Percentiles rank a stretch among this genome's conserved stretches.
phyloP scores from a whole-genome alignment of 495 filamentous ascomycete genomes.

The Polyplosphaeria fusca region DNA sequence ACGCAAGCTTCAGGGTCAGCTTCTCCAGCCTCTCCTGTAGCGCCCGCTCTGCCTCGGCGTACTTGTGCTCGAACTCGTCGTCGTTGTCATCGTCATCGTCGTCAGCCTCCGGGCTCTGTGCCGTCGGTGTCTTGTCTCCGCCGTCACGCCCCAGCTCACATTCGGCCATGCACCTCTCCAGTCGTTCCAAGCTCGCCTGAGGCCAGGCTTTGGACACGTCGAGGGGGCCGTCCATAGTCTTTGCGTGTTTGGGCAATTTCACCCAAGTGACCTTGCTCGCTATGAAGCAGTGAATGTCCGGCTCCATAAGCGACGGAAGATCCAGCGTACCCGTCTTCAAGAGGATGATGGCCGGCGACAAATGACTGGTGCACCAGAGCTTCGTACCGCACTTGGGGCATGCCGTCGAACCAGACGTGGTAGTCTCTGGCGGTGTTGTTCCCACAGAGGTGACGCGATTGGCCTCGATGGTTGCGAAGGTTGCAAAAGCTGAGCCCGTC shows the following conservation, averaged over 20 bases:
- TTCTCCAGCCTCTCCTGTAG: conserved; percentile 21
- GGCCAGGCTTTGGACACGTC: conserved; percentile 9
- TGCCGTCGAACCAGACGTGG: not conserved
- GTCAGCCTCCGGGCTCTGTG: conserved; percentile 5
- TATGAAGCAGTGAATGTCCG: conserved; percentile 19
- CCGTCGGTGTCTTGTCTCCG: conserved; percentile 22
- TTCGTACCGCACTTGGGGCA: conserved; percentile 13
- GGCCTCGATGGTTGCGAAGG: conserved; percentile 7
- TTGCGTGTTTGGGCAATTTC: conserved; percentile 9
- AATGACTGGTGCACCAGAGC: not conserved
- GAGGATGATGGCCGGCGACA: not conserved
- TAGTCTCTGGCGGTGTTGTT: not conserved
- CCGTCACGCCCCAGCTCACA: not conserved
- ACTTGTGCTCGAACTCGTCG: conserved; percentile 20
- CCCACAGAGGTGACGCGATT: conserved; percentile 10
- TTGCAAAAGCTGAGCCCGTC: conserved; percentile 13
- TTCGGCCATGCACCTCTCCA: not conserved
- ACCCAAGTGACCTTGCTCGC: conserved; percentile 17
- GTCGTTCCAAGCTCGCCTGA: conserved; percentile 13
- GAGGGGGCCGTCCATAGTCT: conserved; percentile 1
- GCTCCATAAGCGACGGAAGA: conserved; percentile 15
- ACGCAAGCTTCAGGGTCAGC: conserved; percentile 17
- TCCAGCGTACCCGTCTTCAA: conserved; percentile 22
- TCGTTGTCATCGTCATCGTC: conserved; percentile 9
- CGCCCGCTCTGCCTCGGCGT: conserved; percentile 4